A percentile compares a stretch with the other conserved stretches of the same genome.
These are phyloP conservation scores for Lipomyces starkeyi DNA, from an alignment of 805 yeast species.

Conservation along the genomic window DNA sequence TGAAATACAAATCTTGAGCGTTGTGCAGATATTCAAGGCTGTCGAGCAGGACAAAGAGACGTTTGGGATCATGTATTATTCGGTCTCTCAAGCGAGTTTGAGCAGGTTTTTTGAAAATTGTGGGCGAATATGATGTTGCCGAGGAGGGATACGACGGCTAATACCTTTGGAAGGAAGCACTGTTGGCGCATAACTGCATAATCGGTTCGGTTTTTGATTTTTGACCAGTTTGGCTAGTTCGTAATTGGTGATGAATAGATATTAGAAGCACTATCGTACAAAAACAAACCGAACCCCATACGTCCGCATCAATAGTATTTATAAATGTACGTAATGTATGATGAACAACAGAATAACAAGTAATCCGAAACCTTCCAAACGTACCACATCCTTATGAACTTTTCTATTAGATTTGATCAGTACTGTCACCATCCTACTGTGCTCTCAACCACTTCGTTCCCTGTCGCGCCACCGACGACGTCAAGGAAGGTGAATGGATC, in stretches of 20 bases:
- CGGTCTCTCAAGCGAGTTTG: slow-evolving; percentile 44
- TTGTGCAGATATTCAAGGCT: slow-evolving; percentile 30
- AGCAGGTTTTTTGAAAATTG: slow-evolving; percentile 46
- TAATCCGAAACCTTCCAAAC: neutral
- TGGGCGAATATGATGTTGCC: slow-evolving; percentile 40
- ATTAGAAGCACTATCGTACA: neutral
- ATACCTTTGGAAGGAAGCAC: neutral
- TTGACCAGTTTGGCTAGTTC: neutral
- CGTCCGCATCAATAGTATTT: neutral
- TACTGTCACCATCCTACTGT: slow-evolving; percentile 17
- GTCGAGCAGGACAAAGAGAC: slow-evolving; percentile 21
- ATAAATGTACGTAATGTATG: neutral
- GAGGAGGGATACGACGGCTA: slow-evolving; percentile 40
- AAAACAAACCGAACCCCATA: neutral
- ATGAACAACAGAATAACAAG: neutral
- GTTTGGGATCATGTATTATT: slow-evolving; percentile 41
- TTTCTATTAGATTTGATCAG: neutral
- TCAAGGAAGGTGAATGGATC: slow-evolving; percentile 33
- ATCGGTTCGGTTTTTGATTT: neutral
- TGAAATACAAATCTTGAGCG: neutral
- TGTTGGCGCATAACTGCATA: neutral
- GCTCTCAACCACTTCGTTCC: slow-evolving; percentile 29
- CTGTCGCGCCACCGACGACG: slow-evolving; percentile 23
- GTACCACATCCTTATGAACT: neutral
- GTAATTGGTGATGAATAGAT: neutral